These are phyloP conservation scores for Mucor lusitanicus DNA, from an alignment of 371 early-diverging fungal species.

Conservation along the genomic window DNA sequence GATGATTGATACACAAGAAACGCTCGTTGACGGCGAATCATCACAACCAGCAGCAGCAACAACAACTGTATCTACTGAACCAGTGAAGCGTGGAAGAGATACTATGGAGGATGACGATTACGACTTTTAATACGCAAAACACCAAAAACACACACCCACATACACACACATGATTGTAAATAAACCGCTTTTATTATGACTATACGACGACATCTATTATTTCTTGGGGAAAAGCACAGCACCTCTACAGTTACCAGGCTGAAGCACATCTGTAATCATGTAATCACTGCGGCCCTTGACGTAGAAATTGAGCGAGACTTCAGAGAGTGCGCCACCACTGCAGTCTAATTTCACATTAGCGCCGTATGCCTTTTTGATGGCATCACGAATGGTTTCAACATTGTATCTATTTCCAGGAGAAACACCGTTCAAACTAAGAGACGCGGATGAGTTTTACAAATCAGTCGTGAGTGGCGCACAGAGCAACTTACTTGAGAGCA, in stretches of 20 bases:
- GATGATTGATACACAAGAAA: slow-evolving; percentile 21
- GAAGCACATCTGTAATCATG: slow-evolving; percentile 32
- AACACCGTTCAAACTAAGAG: slow-evolving; percentile 38
- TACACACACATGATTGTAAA: not conserved
- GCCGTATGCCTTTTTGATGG: slow-evolving; percentile 31
- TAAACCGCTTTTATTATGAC: not conserved
- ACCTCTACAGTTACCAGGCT: slow-evolving; percentile 34
- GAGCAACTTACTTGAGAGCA: slow-evolving; percentile 36
- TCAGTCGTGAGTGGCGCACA: no score
- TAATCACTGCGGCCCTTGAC: slow-evolving; percentile 43
- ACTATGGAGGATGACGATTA: slow-evolving; percentile 54
- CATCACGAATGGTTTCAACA: slow-evolving; percentile 32
- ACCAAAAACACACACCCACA: no score
- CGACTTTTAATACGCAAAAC: slow-evolving; percentile 30
- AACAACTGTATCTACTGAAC: not conserved
- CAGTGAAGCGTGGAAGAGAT: slow-evolving; percentile 36
- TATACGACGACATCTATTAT: not conserved
- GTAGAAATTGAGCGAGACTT: slow-evolving; percentile 44
- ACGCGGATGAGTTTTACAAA: not conserved
- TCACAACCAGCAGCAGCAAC: not conserved
- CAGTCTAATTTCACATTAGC: slow-evolving; percentile 39
- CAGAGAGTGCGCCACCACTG: slow-evolving; percentile 25
- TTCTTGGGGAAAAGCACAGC: slow-evolving; percentile 44
- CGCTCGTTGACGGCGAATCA: not conserved
- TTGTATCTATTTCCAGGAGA: slow-evolving; percentile 43